A percentile compares a stretch with the other conserved stretches of the same genome.
These are phyloP conservation scores for Backusella westeae DNA, from an alignment of 192 early-diverging fungal species.

Conservation along the genomic window DNA sequence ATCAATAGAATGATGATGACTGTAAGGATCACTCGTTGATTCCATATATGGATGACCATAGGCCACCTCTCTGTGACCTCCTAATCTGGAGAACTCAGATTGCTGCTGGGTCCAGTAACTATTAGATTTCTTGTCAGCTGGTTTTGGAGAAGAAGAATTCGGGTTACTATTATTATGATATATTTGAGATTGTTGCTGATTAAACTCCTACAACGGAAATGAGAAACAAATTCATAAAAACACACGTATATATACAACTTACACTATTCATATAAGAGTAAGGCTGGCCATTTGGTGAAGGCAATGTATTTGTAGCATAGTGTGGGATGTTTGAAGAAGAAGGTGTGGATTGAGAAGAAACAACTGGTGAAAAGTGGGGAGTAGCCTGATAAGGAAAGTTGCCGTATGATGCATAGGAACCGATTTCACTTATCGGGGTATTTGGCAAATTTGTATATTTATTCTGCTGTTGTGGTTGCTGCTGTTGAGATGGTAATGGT, in stretches of 20 bases:
- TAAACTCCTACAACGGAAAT: not conserved
- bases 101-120: not conserved
- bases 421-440: constrained; percentile 15
- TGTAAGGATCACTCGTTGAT: not conserved
- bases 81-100: not conserved
- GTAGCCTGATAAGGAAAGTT: constrained; percentile 12
- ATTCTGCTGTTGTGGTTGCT: not conserved
- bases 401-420: not conserved
- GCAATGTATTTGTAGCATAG: not conserved
- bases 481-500: not conserved
- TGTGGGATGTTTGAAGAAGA: not conserved
- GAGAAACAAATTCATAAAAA: not conserved
- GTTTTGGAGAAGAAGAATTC: not conserved
- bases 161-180: not conserved
- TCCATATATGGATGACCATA: not conserved
- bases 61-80: not conserved
- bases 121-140: not conserved
- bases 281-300: not conserved
- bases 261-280: constrained; percentile 2
- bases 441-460: constrained; percentile 15
- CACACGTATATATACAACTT: not conserved
- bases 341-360: constrained; percentile 7
- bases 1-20: not conserved
- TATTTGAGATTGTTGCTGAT: not conserved
- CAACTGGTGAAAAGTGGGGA: not conserved